Conservation (phyloP, 495 filamentous ascomycete genomes). For the Penicillium antarcticum region DNA sequence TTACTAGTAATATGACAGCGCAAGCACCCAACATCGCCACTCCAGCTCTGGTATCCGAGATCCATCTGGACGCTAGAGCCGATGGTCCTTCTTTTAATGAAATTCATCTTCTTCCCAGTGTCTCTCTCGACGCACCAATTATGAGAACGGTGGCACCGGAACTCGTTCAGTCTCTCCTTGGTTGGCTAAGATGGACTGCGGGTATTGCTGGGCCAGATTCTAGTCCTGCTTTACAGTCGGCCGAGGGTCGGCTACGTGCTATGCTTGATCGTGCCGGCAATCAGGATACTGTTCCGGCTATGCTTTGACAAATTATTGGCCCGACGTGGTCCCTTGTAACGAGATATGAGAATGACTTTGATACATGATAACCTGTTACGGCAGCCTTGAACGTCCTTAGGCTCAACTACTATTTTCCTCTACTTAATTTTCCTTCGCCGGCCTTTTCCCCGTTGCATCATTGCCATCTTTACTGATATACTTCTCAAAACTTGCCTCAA, state of each 20-base stretch:
- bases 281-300: background rate
- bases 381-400: no score
- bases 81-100: slow-evolving; percentile 10
- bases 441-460: no score
- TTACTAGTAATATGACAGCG: slow-evolving; percentile 6
- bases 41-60: slow-evolving; percentile 40
- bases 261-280: slow-evolving; percentile 29
- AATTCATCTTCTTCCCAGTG: background rate
- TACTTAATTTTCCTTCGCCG: no score
- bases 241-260: slow-evolving; percentile 37
- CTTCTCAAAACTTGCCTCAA: no score
- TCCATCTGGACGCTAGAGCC: slow-evolving; percentile 37
- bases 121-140: background rate
- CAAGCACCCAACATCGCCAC: slow-evolving; percentile 24
- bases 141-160: slow-evolving; percentile 8
- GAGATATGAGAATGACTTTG: no score
- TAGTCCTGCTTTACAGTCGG: slow-evolving; percentile 24
- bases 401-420: no score
- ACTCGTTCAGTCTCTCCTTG: slow-evolving; percentile 32
- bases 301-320: background rate
- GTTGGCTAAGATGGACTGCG: slow-evolving; percentile 34
- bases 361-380: no score
- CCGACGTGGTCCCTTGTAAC: background rate
- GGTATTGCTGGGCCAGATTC: slow-evolving; percentile 16
- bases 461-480: no score